Conservation (phyloP, 371 early-diverging fungal genomes). For the Dichotomocladium elegans region DNA sequence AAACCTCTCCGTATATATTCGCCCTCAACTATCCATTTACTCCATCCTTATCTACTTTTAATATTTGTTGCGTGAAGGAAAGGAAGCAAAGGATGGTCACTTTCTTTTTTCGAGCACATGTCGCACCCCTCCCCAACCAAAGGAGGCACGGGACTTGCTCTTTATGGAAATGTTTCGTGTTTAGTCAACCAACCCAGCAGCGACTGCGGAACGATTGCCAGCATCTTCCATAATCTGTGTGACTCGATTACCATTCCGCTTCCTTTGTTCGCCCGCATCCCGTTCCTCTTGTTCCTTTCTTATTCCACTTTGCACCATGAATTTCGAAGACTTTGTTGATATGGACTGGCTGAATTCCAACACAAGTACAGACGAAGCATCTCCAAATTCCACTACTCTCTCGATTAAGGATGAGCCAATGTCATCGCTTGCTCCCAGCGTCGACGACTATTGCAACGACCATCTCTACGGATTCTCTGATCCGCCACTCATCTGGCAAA, state of each 20-base stretch:
- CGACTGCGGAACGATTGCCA: no score
- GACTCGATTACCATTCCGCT: no score
- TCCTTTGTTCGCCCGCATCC: no score
- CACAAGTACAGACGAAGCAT: neutral
- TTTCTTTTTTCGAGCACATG: no score
- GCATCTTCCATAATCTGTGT: no score
- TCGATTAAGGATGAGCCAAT: constrained; percentile 9
- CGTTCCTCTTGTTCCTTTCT: neutral
- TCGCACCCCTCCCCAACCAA: no score
- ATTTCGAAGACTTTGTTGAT: constrained; percentile 47
- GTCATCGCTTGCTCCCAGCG: neutral
- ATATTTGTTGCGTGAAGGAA: no score
- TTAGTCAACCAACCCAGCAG: no score
- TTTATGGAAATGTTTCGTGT: no score
- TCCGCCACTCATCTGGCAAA: constrained; percentile 5
- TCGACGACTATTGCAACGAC: neutral
- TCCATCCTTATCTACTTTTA: no score
- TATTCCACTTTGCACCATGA: constrained; percentile 15
- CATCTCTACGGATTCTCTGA: constrained; percentile 6
- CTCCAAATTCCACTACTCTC: neutral
- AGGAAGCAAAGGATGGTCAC: no score
- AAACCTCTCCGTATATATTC: neutral
- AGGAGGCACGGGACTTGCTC: no score
- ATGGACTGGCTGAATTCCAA: constrained; percentile 34
- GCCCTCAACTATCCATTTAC: neutral